Evolutionary conservation across 805 yeast species (phyloP), one percentile per base, ranked within the genome.

Genomic region (Ogataea ramenticola): DNA sequence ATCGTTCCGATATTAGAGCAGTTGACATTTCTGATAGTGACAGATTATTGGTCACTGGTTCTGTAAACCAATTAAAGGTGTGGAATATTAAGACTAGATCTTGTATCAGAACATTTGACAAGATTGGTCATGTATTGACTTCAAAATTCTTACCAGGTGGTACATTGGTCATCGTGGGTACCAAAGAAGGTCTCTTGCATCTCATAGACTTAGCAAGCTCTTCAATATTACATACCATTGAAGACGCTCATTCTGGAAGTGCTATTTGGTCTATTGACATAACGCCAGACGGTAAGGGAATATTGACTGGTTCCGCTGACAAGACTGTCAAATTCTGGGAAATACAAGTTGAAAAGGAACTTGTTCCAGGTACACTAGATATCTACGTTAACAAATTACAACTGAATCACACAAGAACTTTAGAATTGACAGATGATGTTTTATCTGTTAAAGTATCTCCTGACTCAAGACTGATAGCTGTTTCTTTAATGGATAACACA

Each of bases 231-330:
- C 86, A 82, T 49, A 68, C 78, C 24, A 74, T 85, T 10, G 84
- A 82, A 45, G 75, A 68, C 30, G 97, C 96, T 0, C 96, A 87
- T 57, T 77, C 74, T 10, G 82, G 80, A 26, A 56, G 58, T 40
- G 86, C 96, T 1, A 77, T 93, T 41, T 93, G 97, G 97, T 82
- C 96, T 1, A 69, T 93, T 52, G 96, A 91, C 60, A 60, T 93
- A 30, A 78, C 91, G 2, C 76, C 83, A 14, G 95, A 91, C 63
- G 99, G 98, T 15, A 82, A 79, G 52, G 72, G 82, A 1, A 68
- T 93, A 40, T 80, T 90, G 0, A 86, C 97, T 3, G 99, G 97
- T 10, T 91, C 97, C 30, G 95, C 95, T 34, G 99, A 93, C 62
- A 90, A 90, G 59, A 66, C 77, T 4, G 83, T 91, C 36, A 88